phyloP scores from a whole-genome alignment of 169 alveolate genomes.

The Plasmodium reichenowi region DNA sequence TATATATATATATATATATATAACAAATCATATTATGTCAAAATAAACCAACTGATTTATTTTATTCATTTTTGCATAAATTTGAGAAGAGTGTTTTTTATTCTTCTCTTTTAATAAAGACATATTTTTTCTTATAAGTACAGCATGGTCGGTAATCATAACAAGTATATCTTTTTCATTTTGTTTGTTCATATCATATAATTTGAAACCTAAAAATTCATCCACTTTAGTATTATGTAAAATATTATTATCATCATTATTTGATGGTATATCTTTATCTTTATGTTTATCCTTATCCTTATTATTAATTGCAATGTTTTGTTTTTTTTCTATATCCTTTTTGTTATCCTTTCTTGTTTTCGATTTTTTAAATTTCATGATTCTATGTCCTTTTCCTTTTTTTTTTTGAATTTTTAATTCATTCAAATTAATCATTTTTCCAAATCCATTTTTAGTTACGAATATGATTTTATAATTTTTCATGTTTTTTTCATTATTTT shows the following conservation, averaged over 20 bases:
- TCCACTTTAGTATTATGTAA: constrained; percentile 5
- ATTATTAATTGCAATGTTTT: neutral
- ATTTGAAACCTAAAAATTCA: constrained; percentile 65
- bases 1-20: neutral
- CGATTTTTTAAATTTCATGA: constrained; percentile 55
- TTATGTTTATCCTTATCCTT: neutral
- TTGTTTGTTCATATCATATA: constrained; percentile 44
- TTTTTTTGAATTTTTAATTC: constrained; percentile 65
- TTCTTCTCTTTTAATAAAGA: constrained; percentile 57
- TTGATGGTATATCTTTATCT: neutral
- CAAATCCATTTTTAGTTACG: constrained; percentile 62
- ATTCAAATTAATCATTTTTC: constrained; percentile 61
- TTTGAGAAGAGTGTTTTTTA: constrained; percentile 72
- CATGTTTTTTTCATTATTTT: constrained; percentile 24
- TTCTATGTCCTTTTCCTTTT: constrained; percentile 66
- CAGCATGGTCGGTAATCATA: constrained; percentile 75
- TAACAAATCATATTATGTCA: constrained; percentile 28
- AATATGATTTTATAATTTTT: constrained; percentile 45
- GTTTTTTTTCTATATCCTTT: neutral
- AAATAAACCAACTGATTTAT: constrained; percentile 58
- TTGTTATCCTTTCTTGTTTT: constrained; percentile 3
- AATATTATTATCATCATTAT: neutral
- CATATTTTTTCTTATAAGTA: constrained; percentile 71
- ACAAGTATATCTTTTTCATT: constrained; percentile 63
- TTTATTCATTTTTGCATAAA: constrained; percentile 68